These are phyloP conservation scores for Salix purpurea DNA, from an alignment of 345 rosid species.

Conservation along the genomic window DNA sequence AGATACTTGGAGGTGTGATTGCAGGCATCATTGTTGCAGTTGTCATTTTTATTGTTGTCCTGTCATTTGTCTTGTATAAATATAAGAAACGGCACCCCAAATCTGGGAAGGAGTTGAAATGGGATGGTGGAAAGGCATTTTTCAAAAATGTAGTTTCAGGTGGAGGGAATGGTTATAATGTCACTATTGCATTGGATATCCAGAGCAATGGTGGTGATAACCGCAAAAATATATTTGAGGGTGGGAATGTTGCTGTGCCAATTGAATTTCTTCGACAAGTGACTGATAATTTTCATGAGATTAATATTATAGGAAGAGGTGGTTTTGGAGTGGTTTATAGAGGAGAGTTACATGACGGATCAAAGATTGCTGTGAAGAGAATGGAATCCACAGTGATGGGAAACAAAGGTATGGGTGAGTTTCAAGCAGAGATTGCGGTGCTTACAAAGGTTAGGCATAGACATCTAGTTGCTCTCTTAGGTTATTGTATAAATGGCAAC, in stretches of 20 bases:
- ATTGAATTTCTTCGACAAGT: conserved; percentile 26
- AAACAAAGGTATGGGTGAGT: conserved; percentile 20
- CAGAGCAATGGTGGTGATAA: conserved; percentile 11
- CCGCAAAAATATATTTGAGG: conserved; percentile 17
- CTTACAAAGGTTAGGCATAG: conserved; percentile 26
- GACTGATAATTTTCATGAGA: conserved; percentile 19
- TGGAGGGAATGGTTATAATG: conserved; percentile 6
- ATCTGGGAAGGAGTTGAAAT: conserved; percentile 5
- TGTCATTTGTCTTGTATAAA: conserved; percentile 12
- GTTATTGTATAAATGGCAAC: conserved; percentile 16
- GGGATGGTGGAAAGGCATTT: background rate
- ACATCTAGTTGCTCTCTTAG: conserved; percentile 23
- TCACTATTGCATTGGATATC: conserved; percentile 3
- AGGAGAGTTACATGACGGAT: conserved; percentile 24
- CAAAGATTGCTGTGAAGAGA: conserved; percentile 28
- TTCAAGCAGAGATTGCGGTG: conserved; percentile 27
- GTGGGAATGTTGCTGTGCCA: conserved; percentile 19
- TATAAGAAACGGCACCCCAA: conserved; percentile 1
- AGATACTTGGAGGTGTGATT: conserved; percentile 12
- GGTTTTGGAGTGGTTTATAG: conserved; percentile 26
- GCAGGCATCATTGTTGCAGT: conserved; percentile 16
- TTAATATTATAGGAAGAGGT: conserved; percentile 20
- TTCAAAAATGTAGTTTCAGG: conserved; percentile 3
- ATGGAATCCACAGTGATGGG: conserved; percentile 23
- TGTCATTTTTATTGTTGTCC: conserved; percentile 13